Percentiles rank a stretch among this genome's conserved stretches.
Conservation (phyloP, 176 grass and related monocot species). For the Musa itinerans region DNA sequence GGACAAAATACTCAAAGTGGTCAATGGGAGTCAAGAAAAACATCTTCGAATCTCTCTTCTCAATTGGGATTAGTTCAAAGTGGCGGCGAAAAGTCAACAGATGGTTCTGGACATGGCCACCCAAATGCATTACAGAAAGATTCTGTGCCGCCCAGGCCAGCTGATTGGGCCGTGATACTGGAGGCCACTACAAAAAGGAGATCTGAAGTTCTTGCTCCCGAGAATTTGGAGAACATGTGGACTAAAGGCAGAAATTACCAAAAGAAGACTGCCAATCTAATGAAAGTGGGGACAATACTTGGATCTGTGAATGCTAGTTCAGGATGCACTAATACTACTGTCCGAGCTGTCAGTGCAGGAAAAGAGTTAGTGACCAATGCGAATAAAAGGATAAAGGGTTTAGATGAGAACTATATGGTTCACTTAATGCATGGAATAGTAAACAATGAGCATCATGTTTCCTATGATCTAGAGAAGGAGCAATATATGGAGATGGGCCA, state of each 20-base stretch:
- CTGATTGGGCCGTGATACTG: slow-evolving; percentile 71
- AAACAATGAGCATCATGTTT: slow-evolving; percentile 43
- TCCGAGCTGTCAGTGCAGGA: slow-evolving; percentile 26
- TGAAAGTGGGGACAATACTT: slow-evolving; percentile 34
- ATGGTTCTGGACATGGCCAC: slow-evolving; percentile 21
- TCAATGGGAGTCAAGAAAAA: slow-evolving; percentile 30
- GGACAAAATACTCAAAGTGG: slow-evolving; percentile 36
- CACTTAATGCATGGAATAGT: slow-evolving; percentile 69
- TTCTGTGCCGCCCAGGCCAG: slow-evolving; percentile 26
- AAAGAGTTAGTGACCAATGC: slow-evolving; percentile 64
- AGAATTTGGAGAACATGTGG: slow-evolving; percentile 99
- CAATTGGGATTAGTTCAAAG: slow-evolving; percentile 28
- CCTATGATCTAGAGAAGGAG: slow-evolving; percentile 25
- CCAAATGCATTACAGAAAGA: neutral
- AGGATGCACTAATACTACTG: slow-evolving; percentile 15
- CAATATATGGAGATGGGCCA: slow-evolving; percentile 31
- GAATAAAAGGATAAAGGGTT: slow-evolving; percentile 58
- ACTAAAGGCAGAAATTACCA: slow-evolving; percentile 91
- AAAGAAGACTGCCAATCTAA: slow-evolving; percentile 50
- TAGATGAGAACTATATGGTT: slow-evolving; percentile 96
- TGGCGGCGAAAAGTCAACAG: slow-evolving; percentile 22
- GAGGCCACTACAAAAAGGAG: slow-evolving; percentile 91
- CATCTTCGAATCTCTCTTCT: slow-evolving; percentile 24
- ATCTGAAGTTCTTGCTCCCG: slow-evolving; percentile 81
- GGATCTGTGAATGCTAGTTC: slow-evolving; percentile 25